Base-by-base conservation (phyloP, 192 early-diverging fungal genomes). In the Chytriomyces sp. region DNA sequence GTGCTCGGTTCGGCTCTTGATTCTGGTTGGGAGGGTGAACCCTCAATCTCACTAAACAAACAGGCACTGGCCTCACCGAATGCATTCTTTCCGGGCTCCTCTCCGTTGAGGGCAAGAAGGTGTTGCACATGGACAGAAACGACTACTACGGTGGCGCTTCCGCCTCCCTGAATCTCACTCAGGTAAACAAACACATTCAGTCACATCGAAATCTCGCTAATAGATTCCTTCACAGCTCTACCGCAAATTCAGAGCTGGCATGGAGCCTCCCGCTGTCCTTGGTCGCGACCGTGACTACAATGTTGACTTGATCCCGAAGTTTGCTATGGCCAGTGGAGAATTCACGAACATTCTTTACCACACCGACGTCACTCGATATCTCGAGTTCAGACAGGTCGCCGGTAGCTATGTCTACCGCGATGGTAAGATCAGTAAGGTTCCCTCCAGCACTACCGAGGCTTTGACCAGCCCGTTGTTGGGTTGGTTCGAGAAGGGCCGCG, bases 221-320 rank as follows among this genome's bases (percentile, higher is more conserved):
- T 39, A n/a, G 14, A 39, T 12, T 71, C 8, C 53, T 59, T 41
- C 52, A 40, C 33, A 86, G 83, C 83, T 86, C 39, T 86, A 86
- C 76, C 77, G 79, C 54, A 85, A 85, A 70, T 86, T 86, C 65
- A 73, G 85, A 26, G 44, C 44, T 36, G 85, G 83, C 41, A 80
- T 81, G 75, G 74, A 76, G 49, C 82, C 85, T 8, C 78, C 85
- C 7, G 30, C 52, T 17, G 59, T 77, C 44, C 82, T 84, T 54
- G 87, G 84, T 41, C 79, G 79, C 38, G 87, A 89, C 78, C 80
- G 96, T 65, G 96, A 98, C 84, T 99, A 91, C 83, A 95, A 93
- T 82, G 89, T 99, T 59, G 98, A 99, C 81, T 82, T 98, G 77
- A 96, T 99, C 58, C 98, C 98, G 69, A 99, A 99, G 86, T 99